Conservation (phyloP, 2,329 filamentous ascomycete species). For the Colletotrichum salicis region DNA sequence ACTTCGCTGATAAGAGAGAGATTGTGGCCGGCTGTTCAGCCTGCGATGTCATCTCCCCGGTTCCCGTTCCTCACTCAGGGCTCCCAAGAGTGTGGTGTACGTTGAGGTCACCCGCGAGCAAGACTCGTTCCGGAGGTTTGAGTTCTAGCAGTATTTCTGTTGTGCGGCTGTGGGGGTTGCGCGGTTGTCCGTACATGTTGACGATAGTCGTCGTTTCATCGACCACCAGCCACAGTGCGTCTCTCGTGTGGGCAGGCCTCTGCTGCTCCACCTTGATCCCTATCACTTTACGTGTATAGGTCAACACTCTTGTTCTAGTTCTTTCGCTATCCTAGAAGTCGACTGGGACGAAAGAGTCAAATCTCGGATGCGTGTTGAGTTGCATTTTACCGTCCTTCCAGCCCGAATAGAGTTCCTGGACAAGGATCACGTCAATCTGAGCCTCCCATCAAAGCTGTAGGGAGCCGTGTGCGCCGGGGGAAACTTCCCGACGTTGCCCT, state of each 20-base stretch:
- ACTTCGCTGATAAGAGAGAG: background rate
- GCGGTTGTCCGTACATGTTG: background rate
- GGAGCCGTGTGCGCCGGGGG: no score
- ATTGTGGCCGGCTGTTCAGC: background rate
- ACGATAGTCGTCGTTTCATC: background rate
- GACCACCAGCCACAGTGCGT: no score
- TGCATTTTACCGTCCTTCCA: no score
- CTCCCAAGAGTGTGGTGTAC: background rate
- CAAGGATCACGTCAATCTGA: no score
- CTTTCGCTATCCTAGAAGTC: background rate
- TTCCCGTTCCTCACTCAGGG: background rate
- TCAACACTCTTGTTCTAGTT: background rate
- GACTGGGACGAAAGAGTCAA: background rate
- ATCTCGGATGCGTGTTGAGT: background rate
- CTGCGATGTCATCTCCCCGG: background rate
- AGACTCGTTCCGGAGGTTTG: background rate
- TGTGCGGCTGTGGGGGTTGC: background rate
- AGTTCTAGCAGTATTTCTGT: background rate
- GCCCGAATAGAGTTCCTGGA: no score
- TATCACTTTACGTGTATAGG: background rate
- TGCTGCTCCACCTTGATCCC: background rate
- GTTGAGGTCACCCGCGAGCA: conserved; percentile 1
- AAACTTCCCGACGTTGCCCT: no score
- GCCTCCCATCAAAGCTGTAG: no score
- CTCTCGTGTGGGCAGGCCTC: no score